Conservation (phyloP, 495 filamentous ascomycete genomes). For the Pyrenula massariospora region DNA sequence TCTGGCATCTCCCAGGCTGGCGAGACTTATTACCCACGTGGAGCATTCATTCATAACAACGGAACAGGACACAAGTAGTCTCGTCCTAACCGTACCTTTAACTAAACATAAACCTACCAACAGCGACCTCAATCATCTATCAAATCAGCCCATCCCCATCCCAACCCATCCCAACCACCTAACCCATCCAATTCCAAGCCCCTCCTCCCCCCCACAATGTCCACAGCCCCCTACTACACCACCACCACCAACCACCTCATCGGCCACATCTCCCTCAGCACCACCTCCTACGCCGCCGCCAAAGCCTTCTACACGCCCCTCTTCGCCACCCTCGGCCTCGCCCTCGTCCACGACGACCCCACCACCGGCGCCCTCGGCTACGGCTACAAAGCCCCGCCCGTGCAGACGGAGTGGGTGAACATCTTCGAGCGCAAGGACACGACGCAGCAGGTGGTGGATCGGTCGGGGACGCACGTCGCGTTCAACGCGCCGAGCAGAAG, state of each 20-base stretch:
- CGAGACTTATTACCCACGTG: too few species aligned
- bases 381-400: slow-evolving; percentile 10
- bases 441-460: slow-evolving; percentile 7
- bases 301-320: slow-evolving; percentile 21
- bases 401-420: slow-evolving; percentile 16
- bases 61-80: too few species aligned
- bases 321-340: slow-evolving; percentile 15
- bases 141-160: too few species aligned
- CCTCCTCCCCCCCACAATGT: too few species aligned
- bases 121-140: too few species aligned
- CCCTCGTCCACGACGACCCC: slow-evolving; percentile 21
- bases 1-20: too few species aligned
- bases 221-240: background rate
- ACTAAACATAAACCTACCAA: too few species aligned
- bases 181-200: too few species aligned
- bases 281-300: slow-evolving; percentile 13
- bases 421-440: slow-evolving; percentile 16
- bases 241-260: slow-evolving; percentile 4
- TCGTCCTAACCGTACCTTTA: too few species aligned
- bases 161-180: too few species aligned
- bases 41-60: too few species aligned
- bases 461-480: slow-evolving; percentile 20
- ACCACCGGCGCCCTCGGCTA: slow-evolving; percentile 18
- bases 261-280: slow-evolving; percentile 22
- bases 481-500: slow-evolving; percentile 19